Conservation (phyloP, 2,329 filamentous ascomycete genomes). For the Calonectria fujianensis region DNA sequence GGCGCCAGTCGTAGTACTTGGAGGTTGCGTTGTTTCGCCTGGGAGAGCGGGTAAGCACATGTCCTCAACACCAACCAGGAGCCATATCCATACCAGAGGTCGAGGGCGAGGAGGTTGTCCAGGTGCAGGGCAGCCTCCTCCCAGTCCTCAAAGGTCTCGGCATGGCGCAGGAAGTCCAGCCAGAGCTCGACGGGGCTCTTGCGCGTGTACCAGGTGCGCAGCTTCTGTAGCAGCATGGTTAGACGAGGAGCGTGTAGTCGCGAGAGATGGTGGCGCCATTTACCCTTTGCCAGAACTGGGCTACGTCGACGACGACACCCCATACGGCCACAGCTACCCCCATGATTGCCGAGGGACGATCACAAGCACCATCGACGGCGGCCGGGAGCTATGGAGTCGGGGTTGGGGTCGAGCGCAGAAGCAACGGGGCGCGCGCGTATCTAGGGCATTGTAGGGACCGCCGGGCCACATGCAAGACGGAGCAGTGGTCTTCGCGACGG, state of each 20-base stretch:
- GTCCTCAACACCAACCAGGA: not conserved
- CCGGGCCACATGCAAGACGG: constrained; percentile 43
- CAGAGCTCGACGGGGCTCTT: constrained; percentile 80
- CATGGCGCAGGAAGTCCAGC: constrained; percentile 78
- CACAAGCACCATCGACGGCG: constrained; percentile 56
- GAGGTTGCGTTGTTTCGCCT: constrained; percentile 89
- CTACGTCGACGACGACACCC: constrained; percentile 77
- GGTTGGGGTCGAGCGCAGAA: constrained; percentile 40
- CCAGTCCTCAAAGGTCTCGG: constrained; percentile 88
- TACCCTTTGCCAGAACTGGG: constrained; percentile 78
- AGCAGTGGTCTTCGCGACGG: constrained; percentile 19
- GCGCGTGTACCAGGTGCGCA: constrained; percentile 79
- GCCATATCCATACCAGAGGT: constrained; percentile 78
- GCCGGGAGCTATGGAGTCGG: constrained; percentile 39
- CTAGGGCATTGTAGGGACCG: constrained; percentile 49
- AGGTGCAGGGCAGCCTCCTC: constrained; percentile 87
- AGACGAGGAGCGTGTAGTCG: constrained; percentile 38
- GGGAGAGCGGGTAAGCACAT: constrained; percentile 40
- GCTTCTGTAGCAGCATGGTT: constrained; percentile 71
- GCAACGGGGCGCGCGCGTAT: constrained; percentile 42
- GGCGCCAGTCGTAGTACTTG: constrained; percentile 88
- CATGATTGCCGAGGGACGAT: constrained; percentile 63
- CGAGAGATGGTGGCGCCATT: constrained; percentile 45
- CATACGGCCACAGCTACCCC: constrained; percentile 70
- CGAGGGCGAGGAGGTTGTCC: constrained; percentile 87